Conservation (phyloP, 257 asterid genomes). For the Solanum piurae region DNA sequence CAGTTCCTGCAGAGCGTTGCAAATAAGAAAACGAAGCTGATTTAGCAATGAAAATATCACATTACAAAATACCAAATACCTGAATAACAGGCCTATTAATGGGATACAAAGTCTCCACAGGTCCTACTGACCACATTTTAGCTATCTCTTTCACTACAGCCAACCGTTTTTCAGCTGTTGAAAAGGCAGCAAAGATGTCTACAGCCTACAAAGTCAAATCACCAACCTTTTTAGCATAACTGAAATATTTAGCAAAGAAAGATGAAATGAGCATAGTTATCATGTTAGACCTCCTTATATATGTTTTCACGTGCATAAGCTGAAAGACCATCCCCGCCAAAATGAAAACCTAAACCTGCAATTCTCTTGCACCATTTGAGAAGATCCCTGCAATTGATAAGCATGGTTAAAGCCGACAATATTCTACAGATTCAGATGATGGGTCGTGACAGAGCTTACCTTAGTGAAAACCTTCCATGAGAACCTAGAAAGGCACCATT, state of each 20-base stretch:
- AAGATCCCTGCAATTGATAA: conserved; percentile 56
- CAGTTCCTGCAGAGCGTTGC: conserved; percentile 31
- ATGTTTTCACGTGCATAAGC: conserved; percentile 38
- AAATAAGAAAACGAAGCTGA: background rate
- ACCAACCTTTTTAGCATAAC: conserved; percentile 1
- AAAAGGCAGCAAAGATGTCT: conserved; percentile 78
- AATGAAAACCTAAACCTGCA: conserved; percentile 30
- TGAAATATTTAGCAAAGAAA: background rate
- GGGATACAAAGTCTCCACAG: conserved; percentile 54
- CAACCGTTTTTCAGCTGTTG: conserved; percentile 60
- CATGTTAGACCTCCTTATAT: conserved; percentile 56
- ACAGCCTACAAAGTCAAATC: conserved; percentile 49
- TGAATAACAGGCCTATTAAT: conserved; percentile 60
- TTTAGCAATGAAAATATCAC: background rate
- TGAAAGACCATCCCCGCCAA: conserved; percentile 28
- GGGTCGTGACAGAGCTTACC: conserved; percentile 26
- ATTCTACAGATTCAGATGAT: background rate
- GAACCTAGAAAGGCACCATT: conserved; percentile 23
- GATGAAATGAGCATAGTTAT: background rate
- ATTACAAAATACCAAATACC: conserved; percentile 21
- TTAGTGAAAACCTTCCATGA: conserved; percentile 62
- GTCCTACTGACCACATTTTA: conserved; percentile 42
- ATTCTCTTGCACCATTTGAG: conserved; percentile 88
- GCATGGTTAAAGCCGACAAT: conserved; percentile 4
- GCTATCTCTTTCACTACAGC: conserved; percentile 67